Evolutionary conservation across 352 stramenopile species (phyloP).

Genomic region (Pythium biforme): DNA sequence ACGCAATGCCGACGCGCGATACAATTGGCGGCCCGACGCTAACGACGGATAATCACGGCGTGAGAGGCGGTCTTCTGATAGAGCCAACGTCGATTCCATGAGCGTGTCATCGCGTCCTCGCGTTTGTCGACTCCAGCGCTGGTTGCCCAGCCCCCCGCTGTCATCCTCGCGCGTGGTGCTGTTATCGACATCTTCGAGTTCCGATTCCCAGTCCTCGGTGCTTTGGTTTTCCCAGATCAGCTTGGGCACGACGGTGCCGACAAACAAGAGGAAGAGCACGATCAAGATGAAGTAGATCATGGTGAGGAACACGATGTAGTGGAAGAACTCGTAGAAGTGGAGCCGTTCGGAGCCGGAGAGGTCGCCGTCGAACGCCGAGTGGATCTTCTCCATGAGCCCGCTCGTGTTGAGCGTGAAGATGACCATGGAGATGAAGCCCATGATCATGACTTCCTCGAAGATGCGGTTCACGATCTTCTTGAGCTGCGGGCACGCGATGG

Average conservation of each 20-base stretch:
- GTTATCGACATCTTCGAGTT: conserved; percentile 15
- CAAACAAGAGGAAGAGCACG: conserved; percentile 78
- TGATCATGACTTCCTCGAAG: conserved; percentile 88
- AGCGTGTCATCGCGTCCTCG: conserved; percentile 17
- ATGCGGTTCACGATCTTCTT: conserved; percentile 82
- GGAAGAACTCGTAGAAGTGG: conserved; percentile 90
- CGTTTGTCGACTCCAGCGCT: conserved; percentile 2
- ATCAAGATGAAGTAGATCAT: conserved; percentile 91
- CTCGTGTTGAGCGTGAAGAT: conserved; percentile 89
- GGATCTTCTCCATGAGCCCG: conserved; percentile 49
- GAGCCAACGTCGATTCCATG: conserved; percentile 2
- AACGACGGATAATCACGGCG: conserved; percentile 15
- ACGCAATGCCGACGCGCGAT: conserved; percentile 31
- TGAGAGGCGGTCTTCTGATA: conserved; percentile 26
- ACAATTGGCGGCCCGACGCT: conserved; percentile 15
- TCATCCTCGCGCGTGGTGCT: conserved; percentile 18
- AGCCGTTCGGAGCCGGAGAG: conserved; percentile 65
- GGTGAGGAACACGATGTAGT: conserved; percentile 88
- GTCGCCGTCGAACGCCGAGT: conserved; percentile 38
- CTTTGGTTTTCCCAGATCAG: conserved; percentile 67
- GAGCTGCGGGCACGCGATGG: conserved; percentile 78
- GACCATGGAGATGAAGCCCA: conserved; percentile 87
- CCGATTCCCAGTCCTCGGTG: conserved; percentile 13
- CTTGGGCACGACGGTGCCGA: conserved; percentile 81
- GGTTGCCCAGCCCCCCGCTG: conserved; percentile 25